Conservation (phyloP, 768 basidiomycete species). For the Mycena latifolia region DNA sequence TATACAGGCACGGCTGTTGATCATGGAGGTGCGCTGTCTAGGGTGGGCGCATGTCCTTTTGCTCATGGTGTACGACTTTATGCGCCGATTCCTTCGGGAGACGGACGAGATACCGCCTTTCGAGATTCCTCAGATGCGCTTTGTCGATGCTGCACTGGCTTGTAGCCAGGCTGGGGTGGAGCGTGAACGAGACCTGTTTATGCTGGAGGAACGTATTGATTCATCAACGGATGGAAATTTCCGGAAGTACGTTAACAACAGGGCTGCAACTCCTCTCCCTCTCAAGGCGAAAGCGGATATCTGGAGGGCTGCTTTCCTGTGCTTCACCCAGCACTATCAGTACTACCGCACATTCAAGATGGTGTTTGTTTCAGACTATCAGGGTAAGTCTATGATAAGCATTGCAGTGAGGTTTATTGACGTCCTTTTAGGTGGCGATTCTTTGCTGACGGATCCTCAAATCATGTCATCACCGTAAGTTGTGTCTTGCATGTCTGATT, state of each 20-base stretch:
- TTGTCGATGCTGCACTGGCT: background rate
- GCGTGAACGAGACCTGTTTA: conserved; percentile 2
- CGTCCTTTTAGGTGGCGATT: conserved; percentile 27
- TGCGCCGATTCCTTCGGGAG: background rate
- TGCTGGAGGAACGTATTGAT: conserved; percentile 33
- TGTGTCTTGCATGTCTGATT: no score
- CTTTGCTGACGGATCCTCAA: conserved; percentile 39
- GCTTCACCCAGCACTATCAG: conserved; percentile 41
- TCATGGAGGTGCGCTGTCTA: conserved; percentile 15
- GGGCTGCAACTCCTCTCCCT: conserved; percentile 25
- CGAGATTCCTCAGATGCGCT: background rate
- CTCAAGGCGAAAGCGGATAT: conserved; percentile 6
- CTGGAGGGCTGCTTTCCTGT: conserved; percentile 37
- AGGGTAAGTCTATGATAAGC: conserved; percentile 31
- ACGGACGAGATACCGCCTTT: background rate
- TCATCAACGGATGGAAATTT: conserved; percentile 30
- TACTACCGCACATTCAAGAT: conserved; percentile 38
- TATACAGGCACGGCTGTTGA: background rate
- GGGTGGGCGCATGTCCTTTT: background rate
- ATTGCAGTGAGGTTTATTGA: no score
- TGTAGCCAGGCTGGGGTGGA: background rate
- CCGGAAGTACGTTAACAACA: conserved; percentile 43
- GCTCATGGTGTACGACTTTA: background rate
- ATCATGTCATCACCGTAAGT: conserved; percentile 35
- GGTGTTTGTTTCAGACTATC: conserved; percentile 43